Percentiles rank a stretch among this genome's conserved stretches.
These are phyloP conservation scores for Geotrichum bryndzae DNA, from an alignment of 1,139 yeast species.

Conservation along the genomic window DNA sequence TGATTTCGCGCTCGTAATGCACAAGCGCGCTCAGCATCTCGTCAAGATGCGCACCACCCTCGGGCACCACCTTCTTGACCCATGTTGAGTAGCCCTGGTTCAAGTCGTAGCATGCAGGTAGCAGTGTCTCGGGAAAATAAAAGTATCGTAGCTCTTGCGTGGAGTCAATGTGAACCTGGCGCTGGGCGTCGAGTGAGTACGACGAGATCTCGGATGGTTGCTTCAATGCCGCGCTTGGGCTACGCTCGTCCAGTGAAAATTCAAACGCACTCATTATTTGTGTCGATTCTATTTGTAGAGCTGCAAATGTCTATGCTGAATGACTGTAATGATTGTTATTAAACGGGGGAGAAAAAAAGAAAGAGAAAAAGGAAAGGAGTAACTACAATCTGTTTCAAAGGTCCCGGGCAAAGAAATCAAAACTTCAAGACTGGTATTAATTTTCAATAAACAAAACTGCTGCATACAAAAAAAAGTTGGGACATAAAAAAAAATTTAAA, in stretches of 20 bases:
- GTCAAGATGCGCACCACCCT: constrained; percentile 43
- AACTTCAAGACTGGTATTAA: not conserved
- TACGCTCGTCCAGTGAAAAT: constrained; percentile 29
- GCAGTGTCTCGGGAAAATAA: constrained; percentile 66
- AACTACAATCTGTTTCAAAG: not conserved
- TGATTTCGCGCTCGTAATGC: constrained; percentile 46
- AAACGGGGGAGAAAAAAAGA: not conserved
- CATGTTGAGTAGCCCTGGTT: constrained; percentile 58
- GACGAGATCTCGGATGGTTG: constrained; percentile 70
- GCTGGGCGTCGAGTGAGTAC: constrained; percentile 49
- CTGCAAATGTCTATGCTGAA: not conserved
- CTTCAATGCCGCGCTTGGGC: constrained; percentile 38
- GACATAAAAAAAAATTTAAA: not conserved
- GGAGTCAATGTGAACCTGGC: constrained; percentile 48
- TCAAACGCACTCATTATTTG: constrained; percentile 2
- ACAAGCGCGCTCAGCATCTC: constrained; percentile 53
- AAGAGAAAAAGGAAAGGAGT: not conserved
- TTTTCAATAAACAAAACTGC: not conserved
- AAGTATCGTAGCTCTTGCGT: constrained; percentile 51
- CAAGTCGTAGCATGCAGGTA: constrained; percentile 51
- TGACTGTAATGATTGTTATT: not conserved
- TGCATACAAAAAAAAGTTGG: not conserved
- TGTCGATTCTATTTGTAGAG: not conserved
- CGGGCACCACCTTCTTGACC: constrained; percentile 50
- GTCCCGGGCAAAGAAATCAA: not conserved